Conservation (phyloP, 495 filamentous ascomycete genomes). For the Usnea hakonensis region DNA sequence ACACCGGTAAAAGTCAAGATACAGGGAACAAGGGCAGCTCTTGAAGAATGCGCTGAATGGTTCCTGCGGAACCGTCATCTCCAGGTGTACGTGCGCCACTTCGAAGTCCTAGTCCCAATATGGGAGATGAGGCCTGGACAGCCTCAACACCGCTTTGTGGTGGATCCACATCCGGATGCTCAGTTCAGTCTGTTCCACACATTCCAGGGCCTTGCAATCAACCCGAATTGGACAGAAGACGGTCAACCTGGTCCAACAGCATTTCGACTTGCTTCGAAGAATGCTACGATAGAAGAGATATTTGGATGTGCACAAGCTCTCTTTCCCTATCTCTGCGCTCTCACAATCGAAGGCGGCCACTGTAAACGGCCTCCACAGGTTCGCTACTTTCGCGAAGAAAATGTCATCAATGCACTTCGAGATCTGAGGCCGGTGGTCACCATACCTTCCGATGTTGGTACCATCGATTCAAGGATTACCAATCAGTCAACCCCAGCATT, state of each 20-base stretch:
- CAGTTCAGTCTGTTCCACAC: slow-evolving; percentile 2
- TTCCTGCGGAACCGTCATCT: slow-evolving; percentile 53
- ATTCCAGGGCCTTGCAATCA: slow-evolving; percentile 12
- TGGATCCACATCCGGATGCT: background rate
- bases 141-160: background rate
- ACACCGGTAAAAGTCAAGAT: slow-evolving; percentile 46
- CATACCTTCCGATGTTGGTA: background rate
- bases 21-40: slow-evolving; percentile 55
- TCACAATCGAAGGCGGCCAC: slow-evolving; percentile 71
- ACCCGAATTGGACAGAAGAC: slow-evolving; percentile 25
- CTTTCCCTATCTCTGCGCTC: slow-evolving; percentile 52
- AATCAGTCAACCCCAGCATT: background rate
- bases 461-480: background rate
- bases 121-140: slow-evolving; percentile 44
- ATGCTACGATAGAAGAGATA: slow-evolving; percentile 59
- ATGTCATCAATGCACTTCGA: background rate
- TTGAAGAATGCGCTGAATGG: slow-evolving; percentile 48
- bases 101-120: slow-evolving; percentile 68
- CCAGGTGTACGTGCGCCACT: slow-evolving; percentile 54
- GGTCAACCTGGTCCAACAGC: slow-evolving; percentile 11
- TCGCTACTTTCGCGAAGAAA: slow-evolving; percentile 41
- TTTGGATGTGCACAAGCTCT: slow-evolving; percentile 50
- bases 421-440: background rate
- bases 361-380: slow-evolving; percentile 62
- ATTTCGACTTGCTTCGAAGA: slow-evolving; percentile 51